Evolutionary conservation across 179 eudicot species (phyloP).

Genomic region (Beta corolliflora): DNA sequence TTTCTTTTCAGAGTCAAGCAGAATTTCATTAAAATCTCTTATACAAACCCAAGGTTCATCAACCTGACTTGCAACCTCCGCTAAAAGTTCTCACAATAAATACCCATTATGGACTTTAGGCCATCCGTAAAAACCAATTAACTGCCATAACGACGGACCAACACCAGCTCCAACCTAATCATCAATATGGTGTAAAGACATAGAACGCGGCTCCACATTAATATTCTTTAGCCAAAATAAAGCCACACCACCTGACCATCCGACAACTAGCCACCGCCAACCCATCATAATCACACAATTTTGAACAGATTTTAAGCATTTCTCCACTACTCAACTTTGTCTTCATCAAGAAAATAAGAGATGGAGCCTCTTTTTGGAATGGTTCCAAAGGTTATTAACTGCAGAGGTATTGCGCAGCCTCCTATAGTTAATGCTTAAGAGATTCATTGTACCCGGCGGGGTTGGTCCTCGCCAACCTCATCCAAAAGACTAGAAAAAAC

Average conservation of each 20-base stretch:
- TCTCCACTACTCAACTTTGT: neutral
- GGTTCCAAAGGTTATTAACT: neutral
- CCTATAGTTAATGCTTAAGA: neutral
- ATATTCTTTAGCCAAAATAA: neutral
- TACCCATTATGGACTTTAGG: neutral
- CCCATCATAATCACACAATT: neutral
- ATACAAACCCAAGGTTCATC: neutral
- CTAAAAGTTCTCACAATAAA: neutral
- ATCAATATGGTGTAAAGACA: neutral
- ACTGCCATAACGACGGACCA: neutral
- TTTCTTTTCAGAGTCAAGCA: neutral
- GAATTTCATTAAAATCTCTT: neutral
- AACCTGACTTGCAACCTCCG: neutral
- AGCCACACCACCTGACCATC: neutral
- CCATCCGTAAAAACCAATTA: neutral
- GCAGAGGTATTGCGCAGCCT: constrained; percentile 14
- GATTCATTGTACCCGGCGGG: constrained; percentile 7
- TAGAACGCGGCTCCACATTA: neutral
- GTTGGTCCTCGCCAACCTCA: neutral
- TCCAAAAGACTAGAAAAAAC: neutral
- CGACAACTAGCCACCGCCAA: neutral
- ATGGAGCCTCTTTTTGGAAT: neutral
- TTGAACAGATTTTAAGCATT: neutral
- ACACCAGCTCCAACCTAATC: neutral
- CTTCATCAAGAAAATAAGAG: neutral